Evolutionary conservation across 2,329 filamentous ascomycete species (phyloP), one percentile per base, ranked within the genome.

Genomic region (Diaporthe sp.): DNA sequence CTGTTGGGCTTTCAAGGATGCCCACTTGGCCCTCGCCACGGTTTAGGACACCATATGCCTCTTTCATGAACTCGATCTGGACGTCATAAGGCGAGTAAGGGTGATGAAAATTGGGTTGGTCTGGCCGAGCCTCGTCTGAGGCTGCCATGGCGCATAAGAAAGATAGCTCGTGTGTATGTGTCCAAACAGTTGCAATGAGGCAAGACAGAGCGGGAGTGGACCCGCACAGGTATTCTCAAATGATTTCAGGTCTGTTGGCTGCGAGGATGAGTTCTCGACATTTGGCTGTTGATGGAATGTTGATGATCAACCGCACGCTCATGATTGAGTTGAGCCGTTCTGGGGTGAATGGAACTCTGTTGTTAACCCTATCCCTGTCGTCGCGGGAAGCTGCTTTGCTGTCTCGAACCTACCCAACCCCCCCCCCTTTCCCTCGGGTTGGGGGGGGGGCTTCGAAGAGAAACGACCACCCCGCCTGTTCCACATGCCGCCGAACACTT

Each of bases 1-100:
- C 96, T 55, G 96, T 98, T n/a, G 96, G 96, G 59, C 94, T 97
- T 81, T 98, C 96, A 59, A 98, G 92, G 56, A 98, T 95, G 39
- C 94, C 96, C 61, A 98, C 88, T 80, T 96, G 94, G 12, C 94
- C 93, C 55, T 93, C 83, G 6, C 90, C 89, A 32, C 80, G 80
- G 78, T 97, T 92, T 35, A 98, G 89, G 75, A 95, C 94, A 66
- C 91, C 85, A 81, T 97, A 98, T 7, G 97, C 88, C 0, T 93
- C 90, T 77, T 88, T 91, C 96, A 98, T 98, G 80, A 98, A 97
- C 78, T 96, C 87, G 58, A 93, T 88, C 80, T 98, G 96, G 56
- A 98, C 97, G 70, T 94, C 89, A 82, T 98, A 98, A 0, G 96
- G 96, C 39, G 91, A 90, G 81, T 93, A 98, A 0, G 96, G 96